phyloP scores from a whole-genome alignment of 2,329 filamentous ascomycete genomes.

The Sclerotinia spermophila region DNA sequence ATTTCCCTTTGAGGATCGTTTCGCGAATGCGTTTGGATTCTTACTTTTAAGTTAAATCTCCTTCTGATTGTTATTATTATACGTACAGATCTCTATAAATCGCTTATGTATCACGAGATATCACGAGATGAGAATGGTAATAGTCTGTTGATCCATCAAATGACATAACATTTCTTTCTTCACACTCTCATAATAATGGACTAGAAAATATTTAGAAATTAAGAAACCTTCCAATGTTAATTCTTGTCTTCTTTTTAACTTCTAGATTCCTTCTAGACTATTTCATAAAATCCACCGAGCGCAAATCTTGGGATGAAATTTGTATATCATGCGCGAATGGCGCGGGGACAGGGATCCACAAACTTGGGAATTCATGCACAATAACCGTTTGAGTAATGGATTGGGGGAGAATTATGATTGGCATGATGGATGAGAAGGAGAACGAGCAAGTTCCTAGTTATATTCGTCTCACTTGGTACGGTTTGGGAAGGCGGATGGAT shows the following conservation, averaged over 20 bases:
- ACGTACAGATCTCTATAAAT: too few relatives aligned
- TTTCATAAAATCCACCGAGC: constrained; percentile 3
- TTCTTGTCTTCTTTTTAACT: neutral
- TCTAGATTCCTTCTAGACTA: neutral
- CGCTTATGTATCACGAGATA: neutral
- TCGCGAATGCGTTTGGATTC: neutral
- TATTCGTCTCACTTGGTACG: neutral
- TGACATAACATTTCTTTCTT: neutral
- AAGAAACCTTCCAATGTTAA: neutral
- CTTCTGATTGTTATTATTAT: too few relatives aligned
- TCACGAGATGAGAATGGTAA: too few relatives aligned
- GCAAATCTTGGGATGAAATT: constrained; percentile 4
- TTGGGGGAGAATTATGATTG: neutral
- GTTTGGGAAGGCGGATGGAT: neutral
- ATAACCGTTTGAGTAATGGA: too few relatives aligned
- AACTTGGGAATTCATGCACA: constrained; percentile 13
- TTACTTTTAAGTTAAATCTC: too few relatives aligned
- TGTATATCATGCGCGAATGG: constrained; percentile 10
- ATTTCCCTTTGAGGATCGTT: neutral
- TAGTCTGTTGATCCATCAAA: neutral
- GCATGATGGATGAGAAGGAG: constrained; percentile 8
- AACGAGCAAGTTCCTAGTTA: constrained; percentile 1
- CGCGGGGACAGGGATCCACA: neutral
- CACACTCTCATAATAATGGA: neutral
- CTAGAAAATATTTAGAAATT: neutral